phyloP scores from a whole-genome alignment of 768 basidiomycete genomes.

The Boletus eberwhitei region DNA sequence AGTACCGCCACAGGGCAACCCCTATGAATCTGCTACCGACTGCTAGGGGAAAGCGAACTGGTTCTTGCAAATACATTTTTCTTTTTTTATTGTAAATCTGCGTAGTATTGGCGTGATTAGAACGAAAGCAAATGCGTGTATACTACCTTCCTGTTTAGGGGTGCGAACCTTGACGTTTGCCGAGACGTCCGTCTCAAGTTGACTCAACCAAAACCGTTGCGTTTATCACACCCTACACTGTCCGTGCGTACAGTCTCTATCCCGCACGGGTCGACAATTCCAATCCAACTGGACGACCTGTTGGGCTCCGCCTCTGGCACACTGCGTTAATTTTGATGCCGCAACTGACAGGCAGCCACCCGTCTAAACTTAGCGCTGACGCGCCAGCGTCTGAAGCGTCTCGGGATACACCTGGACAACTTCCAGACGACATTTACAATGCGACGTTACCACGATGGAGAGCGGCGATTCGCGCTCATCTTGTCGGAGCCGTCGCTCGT shows the following conservation, averaged over 20 bases:
- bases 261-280: not conserved
- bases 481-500: constrained; percentile 51
- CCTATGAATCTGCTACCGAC: too few relatives aligned
- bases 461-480: constrained; percentile 49
- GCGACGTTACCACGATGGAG: constrained; percentile 63
- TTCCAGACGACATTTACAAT: constrained; percentile 56
- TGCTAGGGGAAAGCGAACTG: too few relatives aligned
- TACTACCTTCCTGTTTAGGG: too few relatives aligned
- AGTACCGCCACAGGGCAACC: too few relatives aligned
- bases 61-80: too few relatives aligned
- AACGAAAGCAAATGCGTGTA: too few relatives aligned
- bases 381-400: not conserved
- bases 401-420: constrained; percentile 14
- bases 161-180: too few relatives aligned
- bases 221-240: not conserved
- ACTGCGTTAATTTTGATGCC: not conserved
- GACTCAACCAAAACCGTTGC: too few relatives aligned
- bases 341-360: not conserved
- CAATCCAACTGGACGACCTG: not conserved
- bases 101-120: too few relatives aligned
- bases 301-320: not conserved
- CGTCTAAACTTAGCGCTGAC: not conserved
- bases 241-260: not conserved
- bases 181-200: too few relatives aligned
- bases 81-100: too few relatives aligned